phyloP scores from a whole-genome alignment of 228 moss, liverwort and hornwort species.

The Sphagnum fallax region DNA sequence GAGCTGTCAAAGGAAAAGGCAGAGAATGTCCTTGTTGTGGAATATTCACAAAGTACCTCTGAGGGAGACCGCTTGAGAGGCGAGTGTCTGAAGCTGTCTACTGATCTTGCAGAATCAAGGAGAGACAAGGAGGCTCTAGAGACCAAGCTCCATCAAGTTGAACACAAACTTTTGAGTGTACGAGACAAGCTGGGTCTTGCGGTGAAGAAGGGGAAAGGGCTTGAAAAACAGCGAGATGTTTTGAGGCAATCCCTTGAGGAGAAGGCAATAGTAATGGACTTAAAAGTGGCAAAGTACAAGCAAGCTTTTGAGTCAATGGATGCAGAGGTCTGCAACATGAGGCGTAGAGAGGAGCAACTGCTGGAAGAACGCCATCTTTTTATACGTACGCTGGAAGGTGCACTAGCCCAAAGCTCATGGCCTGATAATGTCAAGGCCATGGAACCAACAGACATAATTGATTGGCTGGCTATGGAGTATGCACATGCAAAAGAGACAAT shows the following conservation, averaged over 20 bases:
- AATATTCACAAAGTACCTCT: no score
- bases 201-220: constrained; percentile 76
- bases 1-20: no score
- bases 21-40: no score
- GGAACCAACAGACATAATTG: constrained; percentile 43
- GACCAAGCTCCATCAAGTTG: constrained; percentile 15
- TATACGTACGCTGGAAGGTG: constrained; percentile 31
- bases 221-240: constrained; percentile 64
- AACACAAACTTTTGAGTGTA: constrained; percentile 49
- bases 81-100: no score
- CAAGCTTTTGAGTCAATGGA: constrained; percentile 46
- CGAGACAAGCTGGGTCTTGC: constrained; percentile 74
- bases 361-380: constrained; percentile 19
- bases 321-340: constrained; percentile 19
- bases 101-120: constrained; percentile 29
- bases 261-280: constrained; percentile 38
- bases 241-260: constrained; percentile 49
- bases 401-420: constrained; percentile 24
- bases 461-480: constrained; percentile 40
- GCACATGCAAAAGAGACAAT: constrained; percentile 19
- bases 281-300: constrained; percentile 16
- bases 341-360: constrained; percentile 15
- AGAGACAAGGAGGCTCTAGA: constrained; percentile 17
- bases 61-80: no score
- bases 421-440: constrained; percentile 24